Evolutionary conservation across 2,329 filamentous ascomycete species (phyloP).

Genomic region (Aspergillus pseudonomiae): DNA sequence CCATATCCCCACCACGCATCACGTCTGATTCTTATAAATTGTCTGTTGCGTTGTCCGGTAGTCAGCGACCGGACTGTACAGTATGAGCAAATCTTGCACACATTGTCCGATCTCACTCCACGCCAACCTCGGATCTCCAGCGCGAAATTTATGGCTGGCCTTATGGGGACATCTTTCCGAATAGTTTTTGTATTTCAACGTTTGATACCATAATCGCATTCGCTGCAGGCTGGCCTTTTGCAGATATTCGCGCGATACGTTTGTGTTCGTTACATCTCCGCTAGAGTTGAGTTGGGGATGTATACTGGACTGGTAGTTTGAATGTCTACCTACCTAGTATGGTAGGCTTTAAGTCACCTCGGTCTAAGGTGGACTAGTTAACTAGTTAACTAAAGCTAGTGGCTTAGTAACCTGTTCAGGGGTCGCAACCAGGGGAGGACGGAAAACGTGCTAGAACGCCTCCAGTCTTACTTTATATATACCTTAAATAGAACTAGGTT

Average conservation of each 20-base stretch:
- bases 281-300: neutral
- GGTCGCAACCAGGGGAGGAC: too few relatives aligned
- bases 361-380: too few relatives aligned
- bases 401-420: too few relatives aligned
- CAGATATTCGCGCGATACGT: neutral
- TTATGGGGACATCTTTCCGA: neutral
- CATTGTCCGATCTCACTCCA: neutral
- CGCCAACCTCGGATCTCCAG: neutral
- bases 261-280: neutral
- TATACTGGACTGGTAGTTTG: neutral
- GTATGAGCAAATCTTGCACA: neutral
- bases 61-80: neutral
- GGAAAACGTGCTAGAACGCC: too few relatives aligned
- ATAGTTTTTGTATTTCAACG: neutral
- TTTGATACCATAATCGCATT: conserved; percentile 4
- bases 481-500: neutral
- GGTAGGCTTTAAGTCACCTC: too few relatives aligned
- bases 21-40: neutral
- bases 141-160: neutral
- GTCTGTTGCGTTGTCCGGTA: neutral
- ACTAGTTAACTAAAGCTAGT: too few relatives aligned
- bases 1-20: neutral
- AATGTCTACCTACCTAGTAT: neutral
- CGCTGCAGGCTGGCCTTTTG: conserved; percentile 1
- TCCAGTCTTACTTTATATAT: too few relatives aligned